These are phyloP conservation scores for Myriosclerotinia scirpicola DNA, from an alignment of 2,329 filamentous ascomycete genomes.

Conservation along the genomic window DNA sequence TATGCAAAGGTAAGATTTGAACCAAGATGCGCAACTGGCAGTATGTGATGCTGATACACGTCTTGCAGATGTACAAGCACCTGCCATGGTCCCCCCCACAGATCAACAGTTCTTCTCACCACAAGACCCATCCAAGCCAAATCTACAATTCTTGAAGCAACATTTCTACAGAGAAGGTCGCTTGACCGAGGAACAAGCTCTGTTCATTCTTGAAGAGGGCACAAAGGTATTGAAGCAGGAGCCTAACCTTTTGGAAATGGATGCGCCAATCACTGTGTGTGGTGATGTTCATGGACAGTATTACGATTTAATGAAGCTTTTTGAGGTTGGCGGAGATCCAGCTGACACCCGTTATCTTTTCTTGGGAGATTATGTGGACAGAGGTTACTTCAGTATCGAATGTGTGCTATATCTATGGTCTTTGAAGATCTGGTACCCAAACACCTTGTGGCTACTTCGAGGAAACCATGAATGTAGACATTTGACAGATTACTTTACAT, in stretches of 20 bases:
- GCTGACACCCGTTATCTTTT: constrained; percentile 96
- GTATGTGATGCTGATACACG: constrained; percentile 31
- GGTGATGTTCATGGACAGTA: constrained; percentile 99
- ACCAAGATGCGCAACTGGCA: constrained; percentile 1
- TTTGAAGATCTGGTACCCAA: constrained; percentile 98
- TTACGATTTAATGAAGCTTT: constrained; percentile 99
- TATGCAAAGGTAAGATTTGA: constrained; percentile 82
- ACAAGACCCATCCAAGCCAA: constrained; percentile 80
- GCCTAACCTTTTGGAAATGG: constrained; percentile 98
- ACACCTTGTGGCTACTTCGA: constrained; percentile 93
- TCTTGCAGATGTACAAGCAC: constrained; percentile 86
- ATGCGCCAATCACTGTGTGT: constrained; percentile 97
- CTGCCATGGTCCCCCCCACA: constrained; percentile 86
- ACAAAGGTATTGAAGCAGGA: constrained; percentile 85
- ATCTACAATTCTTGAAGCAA: constrained; percentile 93
- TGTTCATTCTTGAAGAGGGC: constrained; percentile 90
- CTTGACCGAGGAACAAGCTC: constrained; percentile 92
- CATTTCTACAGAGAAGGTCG: constrained; percentile 98
- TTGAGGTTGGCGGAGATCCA: constrained; percentile 96
- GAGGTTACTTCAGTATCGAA: constrained; percentile 99
- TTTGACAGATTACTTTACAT: constrained; percentile 99
- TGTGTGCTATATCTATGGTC: constrained; percentile 98
- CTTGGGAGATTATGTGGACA: constrained; percentile 95
- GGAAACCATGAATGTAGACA: constrained; percentile 99
- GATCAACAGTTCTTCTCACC: constrained; percentile 94